A percentile compares a stretch with the other conserved stretches of the same genome.
These are phyloP conservation scores for Leptodontidium sp. DNA, from an alignment of 2,329 filamentous ascomycete species.

Conservation along the genomic window DNA sequence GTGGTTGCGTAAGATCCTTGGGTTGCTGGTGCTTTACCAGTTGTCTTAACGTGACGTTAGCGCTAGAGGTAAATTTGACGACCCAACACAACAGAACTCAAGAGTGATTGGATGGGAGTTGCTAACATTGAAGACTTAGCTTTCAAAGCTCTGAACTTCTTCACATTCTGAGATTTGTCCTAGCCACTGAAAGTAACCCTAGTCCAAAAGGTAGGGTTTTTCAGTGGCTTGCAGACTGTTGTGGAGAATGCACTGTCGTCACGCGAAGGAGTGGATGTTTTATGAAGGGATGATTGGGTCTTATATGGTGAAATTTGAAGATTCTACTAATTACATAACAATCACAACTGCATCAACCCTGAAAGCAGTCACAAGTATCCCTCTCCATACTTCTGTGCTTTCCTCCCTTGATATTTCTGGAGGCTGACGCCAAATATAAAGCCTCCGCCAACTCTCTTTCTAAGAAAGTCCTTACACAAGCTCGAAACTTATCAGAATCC, in stretches of 20 bases:
- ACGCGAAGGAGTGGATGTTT: conserved; percentile 1
- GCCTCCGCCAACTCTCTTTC: conserved; percentile 21
- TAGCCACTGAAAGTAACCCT: not conserved
- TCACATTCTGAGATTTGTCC: too few species aligned
- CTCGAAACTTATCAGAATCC: conserved; percentile 18
- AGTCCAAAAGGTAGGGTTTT: not conserved
- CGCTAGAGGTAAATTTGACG: too few species aligned
- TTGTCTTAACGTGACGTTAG: too few species aligned
- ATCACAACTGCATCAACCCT: not conserved
- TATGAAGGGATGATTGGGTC: conserved; percentile 13
- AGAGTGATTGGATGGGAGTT: too few species aligned
- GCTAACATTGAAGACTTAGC: too few species aligned
- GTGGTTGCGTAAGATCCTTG: too few species aligned
- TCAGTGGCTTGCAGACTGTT: not conserved
- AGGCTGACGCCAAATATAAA: conserved; percentile 27
- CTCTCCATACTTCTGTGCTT: conserved; percentile 25
- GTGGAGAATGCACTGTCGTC: conserved; percentile 15
- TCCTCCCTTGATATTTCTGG: conserved; percentile 13
- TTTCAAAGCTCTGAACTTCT: too few species aligned
- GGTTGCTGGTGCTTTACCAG: too few species aligned
- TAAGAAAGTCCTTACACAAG: conserved; percentile 17
- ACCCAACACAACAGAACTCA: too few species aligned
- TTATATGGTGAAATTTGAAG: too few species aligned
- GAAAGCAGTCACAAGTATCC: conserved; percentile 19
- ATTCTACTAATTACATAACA: conserved; percentile 22